Evolutionary conservation across 495 filamentous ascomycete species (phyloP).

Genomic region (Aspergillus campestris): DNA sequence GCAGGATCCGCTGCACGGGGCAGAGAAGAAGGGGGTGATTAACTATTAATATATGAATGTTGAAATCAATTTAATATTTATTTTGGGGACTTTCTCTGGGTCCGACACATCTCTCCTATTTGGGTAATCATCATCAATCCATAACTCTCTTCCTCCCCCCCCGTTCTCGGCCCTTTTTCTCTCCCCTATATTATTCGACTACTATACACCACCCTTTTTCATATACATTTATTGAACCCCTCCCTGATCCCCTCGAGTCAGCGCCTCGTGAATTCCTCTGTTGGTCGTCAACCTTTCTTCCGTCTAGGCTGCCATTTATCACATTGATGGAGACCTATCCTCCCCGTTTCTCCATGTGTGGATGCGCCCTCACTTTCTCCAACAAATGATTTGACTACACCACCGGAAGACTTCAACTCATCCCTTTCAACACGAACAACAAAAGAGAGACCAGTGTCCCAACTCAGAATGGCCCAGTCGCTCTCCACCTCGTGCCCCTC

Average conservation of each 20-base stretch:
- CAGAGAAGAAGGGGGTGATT: too few relatives aligned
- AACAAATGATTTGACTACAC: neutral
- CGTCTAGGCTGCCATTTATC: neutral
- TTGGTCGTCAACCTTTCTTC: neutral
- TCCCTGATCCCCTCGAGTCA: too few relatives aligned
- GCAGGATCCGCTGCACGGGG: too few relatives aligned
- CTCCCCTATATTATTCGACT: neutral
- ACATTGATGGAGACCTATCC: constrained; percentile 1
- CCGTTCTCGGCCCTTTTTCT: neutral
- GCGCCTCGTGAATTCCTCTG: neutral
- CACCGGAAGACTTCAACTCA: neutral
- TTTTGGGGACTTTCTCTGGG: too few relatives aligned
- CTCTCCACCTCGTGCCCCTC: constrained; percentile 16
- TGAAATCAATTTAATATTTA: too few relatives aligned
- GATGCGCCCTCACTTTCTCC: neutral
- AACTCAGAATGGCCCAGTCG: constrained; percentile 6
- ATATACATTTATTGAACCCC: too few relatives aligned
- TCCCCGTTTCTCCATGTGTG: neutral
- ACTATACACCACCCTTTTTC: neutral
- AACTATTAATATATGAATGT: too few relatives aligned
- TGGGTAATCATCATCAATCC: neutral
- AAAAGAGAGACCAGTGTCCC: constrained; percentile 9
- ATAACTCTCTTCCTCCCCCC: neutral
- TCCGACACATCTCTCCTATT: neutral
- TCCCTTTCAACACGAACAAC: neutral